These are phyloP conservation scores for Suhomyces canberraensis DNA, from an alignment of 805 yeast genomes.

Conservation along the genomic window DNA sequence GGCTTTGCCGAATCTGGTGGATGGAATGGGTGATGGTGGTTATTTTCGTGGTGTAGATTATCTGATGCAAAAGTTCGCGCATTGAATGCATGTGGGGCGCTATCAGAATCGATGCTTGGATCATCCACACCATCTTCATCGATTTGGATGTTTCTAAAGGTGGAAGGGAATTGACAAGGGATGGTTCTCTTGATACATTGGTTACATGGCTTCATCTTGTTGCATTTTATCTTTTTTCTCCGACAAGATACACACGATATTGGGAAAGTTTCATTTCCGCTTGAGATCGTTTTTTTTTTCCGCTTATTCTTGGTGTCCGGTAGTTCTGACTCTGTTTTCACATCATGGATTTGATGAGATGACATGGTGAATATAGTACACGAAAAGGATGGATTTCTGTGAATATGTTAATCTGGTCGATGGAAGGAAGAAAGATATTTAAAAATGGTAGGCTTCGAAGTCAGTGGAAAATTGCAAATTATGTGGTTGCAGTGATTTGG, in stretches of 20 bases:
- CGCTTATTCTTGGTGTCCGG: constrained; percentile 1
- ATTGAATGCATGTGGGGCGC: not conserved
- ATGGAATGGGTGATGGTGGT: not conserved
- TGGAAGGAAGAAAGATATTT: too few species aligned
- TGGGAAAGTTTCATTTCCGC: constrained; percentile 22
- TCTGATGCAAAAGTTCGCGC: not conserved
- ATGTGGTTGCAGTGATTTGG: too few species aligned
- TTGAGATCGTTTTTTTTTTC: not conserved
- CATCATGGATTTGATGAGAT: not conserved
- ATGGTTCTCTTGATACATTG: constrained; percentile 37
- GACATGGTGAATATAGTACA: not conserved
- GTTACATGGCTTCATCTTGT: constrained; percentile 37
- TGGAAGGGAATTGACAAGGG: constrained; percentile 45
- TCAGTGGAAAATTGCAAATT: not conserved
- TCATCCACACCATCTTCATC: constrained; percentile 17
- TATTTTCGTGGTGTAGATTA: too few species aligned
- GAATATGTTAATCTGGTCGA: too few species aligned
- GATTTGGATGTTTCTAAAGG: constrained; percentile 41
- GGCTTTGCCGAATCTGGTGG: not conserved
- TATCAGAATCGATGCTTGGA: not conserved
- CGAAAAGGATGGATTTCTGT: too few species aligned
- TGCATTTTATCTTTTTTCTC: constrained; percentile 34
- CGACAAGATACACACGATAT: constrained; percentile 37
- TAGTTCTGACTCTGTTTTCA: not conserved
- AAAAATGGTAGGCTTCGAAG: not conserved